These are phyloP conservation scores for Leptomonas pyrrhocoris DNA, from an alignment of 208 protist genomes.

Conservation along the genomic window DNA sequence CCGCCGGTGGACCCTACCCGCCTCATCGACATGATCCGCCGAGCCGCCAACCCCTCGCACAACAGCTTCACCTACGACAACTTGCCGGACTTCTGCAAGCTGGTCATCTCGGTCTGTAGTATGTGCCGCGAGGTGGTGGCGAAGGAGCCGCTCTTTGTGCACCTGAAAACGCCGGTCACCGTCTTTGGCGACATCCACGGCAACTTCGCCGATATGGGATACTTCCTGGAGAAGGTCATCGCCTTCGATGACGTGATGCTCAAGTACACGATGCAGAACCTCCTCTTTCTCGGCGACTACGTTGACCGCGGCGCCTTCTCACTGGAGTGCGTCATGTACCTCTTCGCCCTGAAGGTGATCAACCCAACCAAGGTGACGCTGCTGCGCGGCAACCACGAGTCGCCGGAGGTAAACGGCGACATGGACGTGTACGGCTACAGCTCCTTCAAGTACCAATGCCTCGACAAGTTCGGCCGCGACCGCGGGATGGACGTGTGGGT, in stretches of 20 bases:
- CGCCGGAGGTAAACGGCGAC: slow-evolving; percentile 92
- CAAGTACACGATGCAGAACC: slow-evolving; percentile 90
- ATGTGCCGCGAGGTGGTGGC: slow-evolving; percentile 85
- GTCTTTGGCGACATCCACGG: slow-evolving; percentile 95
- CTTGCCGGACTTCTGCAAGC: slow-evolving; percentile 81
- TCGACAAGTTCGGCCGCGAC: slow-evolving; percentile 88
- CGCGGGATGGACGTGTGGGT: slow-evolving; percentile 89
- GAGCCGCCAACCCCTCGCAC: slow-evolving; percentile 70
- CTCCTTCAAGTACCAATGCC: slow-evolving; percentile 93
- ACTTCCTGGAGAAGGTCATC: slow-evolving; percentile 90
- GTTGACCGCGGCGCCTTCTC: slow-evolving; percentile 95
- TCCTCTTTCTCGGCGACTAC: slow-evolving; percentile 98
- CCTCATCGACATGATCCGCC: slow-evolving; percentile 86
- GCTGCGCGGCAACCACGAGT: slow-evolving; percentile 94
- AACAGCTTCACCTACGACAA: slow-evolving; percentile 87
- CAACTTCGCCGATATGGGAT: slow-evolving; percentile 93
- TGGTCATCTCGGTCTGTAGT: slow-evolving; percentile 86
- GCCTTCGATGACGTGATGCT: slow-evolving; percentile 91
- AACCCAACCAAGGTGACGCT: slow-evolving; percentile 90
- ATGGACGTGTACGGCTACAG: slow-evolving; percentile 92
- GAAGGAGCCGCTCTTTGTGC: slow-evolving; percentile 88
- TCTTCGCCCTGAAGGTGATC: slow-evolving; percentile 91
- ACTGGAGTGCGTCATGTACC: slow-evolving; percentile 89
- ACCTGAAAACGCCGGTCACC: slow-evolving; percentile 87
- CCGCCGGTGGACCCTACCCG: slow-evolving; percentile 80